Evolutionary conservation across 257 asterid species (phyloP).

Genomic region (Mentha longifolia): DNA sequence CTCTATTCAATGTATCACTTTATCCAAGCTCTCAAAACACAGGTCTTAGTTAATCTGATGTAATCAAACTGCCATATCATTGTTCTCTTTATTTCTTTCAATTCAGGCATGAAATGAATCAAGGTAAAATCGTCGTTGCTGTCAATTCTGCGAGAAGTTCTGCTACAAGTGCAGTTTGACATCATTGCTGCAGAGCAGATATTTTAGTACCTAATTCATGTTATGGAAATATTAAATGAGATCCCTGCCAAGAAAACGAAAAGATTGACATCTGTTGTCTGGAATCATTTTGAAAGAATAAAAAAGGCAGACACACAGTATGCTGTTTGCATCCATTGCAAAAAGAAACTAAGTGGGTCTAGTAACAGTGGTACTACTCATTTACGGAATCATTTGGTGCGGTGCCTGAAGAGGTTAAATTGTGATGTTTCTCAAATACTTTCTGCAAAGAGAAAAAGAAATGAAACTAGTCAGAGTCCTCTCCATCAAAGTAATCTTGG

Average conservation of each 20-base stretch:
- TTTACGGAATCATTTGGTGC: slow-evolving; percentile 85
- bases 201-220: slow-evolving; percentile 35
- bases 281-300: slow-evolving; percentile 95
- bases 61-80: slow-evolving; percentile 16
- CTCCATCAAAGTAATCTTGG: slow-evolving; percentile 51
- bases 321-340: slow-evolving; percentile 96
- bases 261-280: slow-evolving; percentile 93
- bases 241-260: slow-evolving; percentile 81
- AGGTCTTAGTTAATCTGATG: neutral
- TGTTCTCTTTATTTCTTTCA: neutral
- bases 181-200: slow-evolving; percentile 44
- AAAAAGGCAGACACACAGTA: slow-evolving; percentile 85
- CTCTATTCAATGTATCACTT: slow-evolving; percentile 2
- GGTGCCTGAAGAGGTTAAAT: slow-evolving; percentile 92
- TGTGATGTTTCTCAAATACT: slow-evolving; percentile 90
- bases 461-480: slow-evolving; percentile 59
- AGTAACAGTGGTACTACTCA: slow-evolving; percentile 98
- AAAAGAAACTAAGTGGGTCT: slow-evolving; percentile 94
- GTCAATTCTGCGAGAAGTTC: slow-evolving; percentile 21
- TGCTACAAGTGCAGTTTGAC: slow-evolving; percentile 34
- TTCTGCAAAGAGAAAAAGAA: slow-evolving; percentile 83
- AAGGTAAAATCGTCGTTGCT: neutral
- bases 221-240: slow-evolving; percentile 76
- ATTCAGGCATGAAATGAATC: slow-evolving; percentile 19
- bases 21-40: neutral